Evolutionary conservation across 2,329 filamentous ascomycete genomes (phyloP), one percentile per base, ranked within the genome.

Genomic region (Exophiala sp.): DNA sequence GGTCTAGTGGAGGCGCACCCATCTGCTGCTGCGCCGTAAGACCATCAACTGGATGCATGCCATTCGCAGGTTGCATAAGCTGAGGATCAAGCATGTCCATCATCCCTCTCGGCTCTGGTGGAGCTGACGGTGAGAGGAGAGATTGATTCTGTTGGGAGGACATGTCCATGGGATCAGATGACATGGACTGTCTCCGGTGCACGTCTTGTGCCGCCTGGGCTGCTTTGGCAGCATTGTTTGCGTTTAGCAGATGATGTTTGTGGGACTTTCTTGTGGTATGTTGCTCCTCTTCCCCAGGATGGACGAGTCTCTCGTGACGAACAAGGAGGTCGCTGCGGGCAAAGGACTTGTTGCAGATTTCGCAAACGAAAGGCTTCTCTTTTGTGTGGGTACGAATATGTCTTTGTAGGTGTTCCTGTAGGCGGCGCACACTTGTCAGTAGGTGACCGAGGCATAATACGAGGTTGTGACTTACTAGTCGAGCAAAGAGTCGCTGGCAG

Each of bases 361-460:
- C 74, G 66, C 74, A 77, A 54, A 74, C 72, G 58, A 77, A 77
- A 9, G 74, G 74, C 54, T 77, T 77, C 61, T 77, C 74, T 61
- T 77, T 77, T 18, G 74, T 77, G 63, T 77, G 74, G 61, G 74
- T 77, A 68, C 74, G 72, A 69, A 76, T 73, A 71, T 77, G 74
- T 62, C 74, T 71, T 70, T 77, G 74, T 64, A 77, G 73, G 68
- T 77, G 74, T 66, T 77, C 74, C 62, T 64, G 32, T 49, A 40
- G n/a, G n/a, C 12, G 16, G 18, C 40, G 14, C 36, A 14, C 24
- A 18, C 33, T 43, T 35, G 46, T 59, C 35, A 57, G 54, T 49
- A 21, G 14, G 35, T 40, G 51, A 29, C 54, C 50, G 54, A 48
- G 48, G 44, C 48, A 44, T 21, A 14, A 41, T 49, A 41, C 18